Percentiles rank a stretch among this genome's conserved stretches.
These are phyloP conservation scores for Canna indica DNA, from an alignment of 176 grass and related monocot genomes.

Conservation along the genomic window DNA sequence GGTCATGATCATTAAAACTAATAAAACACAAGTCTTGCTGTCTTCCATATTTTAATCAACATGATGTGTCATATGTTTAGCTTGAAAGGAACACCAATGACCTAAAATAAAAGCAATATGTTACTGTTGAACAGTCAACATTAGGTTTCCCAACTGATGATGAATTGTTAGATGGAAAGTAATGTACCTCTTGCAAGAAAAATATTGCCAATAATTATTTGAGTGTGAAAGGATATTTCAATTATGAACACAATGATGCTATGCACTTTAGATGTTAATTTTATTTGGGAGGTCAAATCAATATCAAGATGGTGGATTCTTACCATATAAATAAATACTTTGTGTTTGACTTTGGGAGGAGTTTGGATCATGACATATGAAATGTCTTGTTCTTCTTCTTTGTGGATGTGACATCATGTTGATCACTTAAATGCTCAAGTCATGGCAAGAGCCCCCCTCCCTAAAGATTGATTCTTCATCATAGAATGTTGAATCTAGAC, in stretches of 20 bases:
- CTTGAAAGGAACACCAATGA: conserved; percentile 1
- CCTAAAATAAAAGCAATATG: background rate
- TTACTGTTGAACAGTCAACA: background rate
- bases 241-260: background rate
- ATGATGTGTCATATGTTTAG: background rate
- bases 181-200: background rate
- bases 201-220: background rate
- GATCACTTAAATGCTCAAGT: background rate
- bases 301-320: background rate
- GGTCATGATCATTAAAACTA: background rate
- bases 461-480: background rate
- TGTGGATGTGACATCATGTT: background rate
- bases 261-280: too few relatives aligned
- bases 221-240: background rate
- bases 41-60: background rate
- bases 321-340: background rate
- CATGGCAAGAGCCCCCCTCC: background rate
- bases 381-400: too few relatives aligned
- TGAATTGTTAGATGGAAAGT: background rate
- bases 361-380: background rate
- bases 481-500: conserved; percentile 3
- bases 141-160: background rate
- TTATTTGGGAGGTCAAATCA: background rate
- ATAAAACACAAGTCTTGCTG: background rate
- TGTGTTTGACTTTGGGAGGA: background rate